Conservation (phyloP, 345 rosid species). For the Raphanus sativus region DNA sequence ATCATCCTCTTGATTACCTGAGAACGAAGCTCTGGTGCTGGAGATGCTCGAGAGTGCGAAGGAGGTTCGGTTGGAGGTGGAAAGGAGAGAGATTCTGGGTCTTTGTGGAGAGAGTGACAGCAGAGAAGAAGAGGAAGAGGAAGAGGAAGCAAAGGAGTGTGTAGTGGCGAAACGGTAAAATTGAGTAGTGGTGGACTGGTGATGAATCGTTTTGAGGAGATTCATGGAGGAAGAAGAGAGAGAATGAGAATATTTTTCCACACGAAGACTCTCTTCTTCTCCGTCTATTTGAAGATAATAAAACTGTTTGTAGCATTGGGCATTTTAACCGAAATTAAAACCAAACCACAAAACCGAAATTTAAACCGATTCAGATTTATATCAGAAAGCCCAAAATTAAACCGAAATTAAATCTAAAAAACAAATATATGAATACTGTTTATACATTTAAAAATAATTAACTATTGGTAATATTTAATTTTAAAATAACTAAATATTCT, state of each 20-base stretch:
- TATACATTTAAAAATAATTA: too few species aligned
- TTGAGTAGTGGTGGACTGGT: slow-evolving; percentile 31
- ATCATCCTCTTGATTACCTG: slow-evolving; percentile 39
- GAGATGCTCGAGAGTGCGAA: slow-evolving; percentile 48
- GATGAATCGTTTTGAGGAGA: slow-evolving; percentile 47
- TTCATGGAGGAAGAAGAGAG: slow-evolving; percentile 41
- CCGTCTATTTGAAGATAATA: background rate
- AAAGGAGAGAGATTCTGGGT: slow-evolving; percentile 30
- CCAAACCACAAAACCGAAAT: background rate
- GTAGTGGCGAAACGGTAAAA: slow-evolving; percentile 22
- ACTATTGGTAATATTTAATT: too few species aligned
- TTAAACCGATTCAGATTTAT: background rate
- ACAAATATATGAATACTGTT: too few species aligned
- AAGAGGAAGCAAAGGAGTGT: slow-evolving; percentile 26
- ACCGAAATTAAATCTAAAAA: too few species aligned
- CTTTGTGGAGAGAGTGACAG: slow-evolving; percentile 2
- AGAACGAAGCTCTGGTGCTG: slow-evolving; percentile 34
- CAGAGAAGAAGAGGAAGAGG: slow-evolving; percentile 21
- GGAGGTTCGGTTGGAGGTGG: slow-evolving; percentile 36
- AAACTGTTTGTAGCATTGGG: background rate
- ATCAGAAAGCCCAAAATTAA: too few species aligned
- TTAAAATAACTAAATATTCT: too few species aligned
- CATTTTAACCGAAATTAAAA: background rate
- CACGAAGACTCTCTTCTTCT: slow-evolving; percentile 1
- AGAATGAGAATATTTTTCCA: background rate